A percentile compares a stretch with the other conserved stretches of the same genome.
phyloP scores from a whole-genome alignment of 2,329 filamentous ascomycete species.

The Leptographium flavum region DNA sequence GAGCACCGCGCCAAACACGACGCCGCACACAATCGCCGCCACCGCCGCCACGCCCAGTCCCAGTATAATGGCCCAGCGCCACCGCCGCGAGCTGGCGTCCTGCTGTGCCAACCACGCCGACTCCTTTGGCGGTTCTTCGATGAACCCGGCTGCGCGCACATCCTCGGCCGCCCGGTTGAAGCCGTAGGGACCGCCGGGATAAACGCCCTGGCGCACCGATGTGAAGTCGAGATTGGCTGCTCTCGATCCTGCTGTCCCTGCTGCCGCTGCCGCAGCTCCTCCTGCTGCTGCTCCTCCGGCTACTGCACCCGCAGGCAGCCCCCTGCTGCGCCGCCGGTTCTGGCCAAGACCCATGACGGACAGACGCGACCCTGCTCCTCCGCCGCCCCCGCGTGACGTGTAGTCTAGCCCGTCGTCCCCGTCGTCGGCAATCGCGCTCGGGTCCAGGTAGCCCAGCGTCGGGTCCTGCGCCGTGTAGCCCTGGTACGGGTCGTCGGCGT shows the following conservation, averaged over 20 bases:
- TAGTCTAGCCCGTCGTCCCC: conserved; percentile 69
- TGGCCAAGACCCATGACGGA: conserved; percentile 45
- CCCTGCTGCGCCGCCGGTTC: conserved; percentile 21
- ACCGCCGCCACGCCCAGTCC: conserved; percentile 51
- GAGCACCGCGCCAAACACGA: conserved; percentile 58
- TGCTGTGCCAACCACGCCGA: conserved; percentile 48
- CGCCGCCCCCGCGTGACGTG: conserved; percentile 18
- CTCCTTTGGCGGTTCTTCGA: conserved; percentile 36
- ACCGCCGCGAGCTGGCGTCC: conserved; percentile 45
- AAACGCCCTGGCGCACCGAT: conserved; percentile 27
- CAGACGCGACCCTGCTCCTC: conserved; percentile 31
- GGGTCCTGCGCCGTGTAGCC: conserved; percentile 38
- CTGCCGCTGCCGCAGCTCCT: conserved; percentile 1
- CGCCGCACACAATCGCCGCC: conserved; percentile 58
- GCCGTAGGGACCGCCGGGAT: no score
- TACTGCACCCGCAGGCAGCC: conserved; percentile 19
- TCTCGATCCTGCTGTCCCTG: conserved; percentile 18
- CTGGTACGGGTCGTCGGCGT: conserved; percentile 53
- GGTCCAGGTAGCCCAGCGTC: conserved; percentile 50
- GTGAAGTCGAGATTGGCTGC: conserved; percentile 44
- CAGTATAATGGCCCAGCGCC: conserved; percentile 54
- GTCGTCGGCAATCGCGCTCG: conserved; percentile 71
- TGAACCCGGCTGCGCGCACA: no score
- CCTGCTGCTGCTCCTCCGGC: conserved; percentile 18
- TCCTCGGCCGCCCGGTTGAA: no score